Base-by-base conservation (phyloP, 352 stramenopile species). In the Phytophthora macrochlamydospora region DNA sequence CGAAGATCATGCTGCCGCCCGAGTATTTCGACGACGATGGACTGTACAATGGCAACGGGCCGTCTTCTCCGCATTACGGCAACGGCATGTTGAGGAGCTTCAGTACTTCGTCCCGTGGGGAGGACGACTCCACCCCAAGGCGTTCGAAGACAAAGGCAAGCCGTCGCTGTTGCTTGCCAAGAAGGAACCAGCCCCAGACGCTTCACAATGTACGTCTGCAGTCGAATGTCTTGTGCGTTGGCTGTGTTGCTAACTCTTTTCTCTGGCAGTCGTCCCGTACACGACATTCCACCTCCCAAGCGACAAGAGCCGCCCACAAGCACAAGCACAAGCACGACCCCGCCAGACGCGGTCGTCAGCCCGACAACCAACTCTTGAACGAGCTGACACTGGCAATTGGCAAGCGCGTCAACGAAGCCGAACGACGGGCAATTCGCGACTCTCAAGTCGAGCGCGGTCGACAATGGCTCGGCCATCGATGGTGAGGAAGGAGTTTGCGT, bases 241-340 rank as follows among this genome's bases (percentile, higher is more conserved):
- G 35, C 4, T 12, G 24, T 12, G 40, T 29, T 18, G 3, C 13
- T 29, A 29, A 14, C 9, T 46, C 57, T 32, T 14, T 11, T 58
- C 1, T 61, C 18, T 53, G 31, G 18, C 45, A 78, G 70, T 78
- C 35, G 30, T 64, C 31, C 65, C 65, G n/a, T 45, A 62, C 9
- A 52, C 64, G 32, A 78, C 70, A 11, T 49, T 78, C 9, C 70
- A 49, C 14, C 42, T 75, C 11, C 70, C 70, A n/a, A 63, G 45
- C 31, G 69, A 74, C 32, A 31, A 66, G 0, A 24, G 18, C 18
- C 18, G 18, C 18, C 18, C 18, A 24, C 37, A 45, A 35, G 42
- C 52, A 65, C 42, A 56, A 50, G 37, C 69, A 66, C 18, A 60
- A n/a, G n/a, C 65, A 33, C 65, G 53, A 51, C 65, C 61, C 43